These are phyloP conservation scores for Brassica nigra DNA, from an alignment of 345 rosid genomes.

Conservation along the genomic window DNA sequence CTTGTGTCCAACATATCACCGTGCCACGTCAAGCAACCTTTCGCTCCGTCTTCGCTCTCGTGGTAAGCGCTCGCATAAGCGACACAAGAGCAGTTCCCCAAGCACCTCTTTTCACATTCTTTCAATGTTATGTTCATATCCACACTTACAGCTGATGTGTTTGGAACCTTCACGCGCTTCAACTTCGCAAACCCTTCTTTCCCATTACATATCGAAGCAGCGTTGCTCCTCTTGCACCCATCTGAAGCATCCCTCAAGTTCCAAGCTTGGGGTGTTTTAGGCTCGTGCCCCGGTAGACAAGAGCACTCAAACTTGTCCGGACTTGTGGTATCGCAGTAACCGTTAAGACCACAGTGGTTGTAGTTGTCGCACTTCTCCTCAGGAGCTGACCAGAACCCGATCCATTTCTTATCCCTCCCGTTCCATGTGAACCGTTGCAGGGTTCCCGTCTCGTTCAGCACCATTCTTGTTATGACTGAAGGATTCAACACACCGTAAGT, in stretches of 20 bases:
- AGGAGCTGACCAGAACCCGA: conserved; percentile 48
- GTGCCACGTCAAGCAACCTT: conserved; percentile 63
- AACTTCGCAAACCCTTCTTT: conserved; percentile 63
- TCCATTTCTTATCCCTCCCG: conserved; percentile 47
- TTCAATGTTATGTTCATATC: conserved; percentile 48
- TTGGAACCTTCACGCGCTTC: conserved; percentile 52
- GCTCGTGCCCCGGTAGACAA: conserved; percentile 72
- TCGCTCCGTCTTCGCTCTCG: conserved; percentile 39
- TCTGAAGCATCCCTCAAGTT: conserved; percentile 47
- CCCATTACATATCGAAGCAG: conserved; percentile 24
- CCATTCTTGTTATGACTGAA: conserved; percentile 51
- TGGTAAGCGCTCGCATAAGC: conserved; percentile 58
- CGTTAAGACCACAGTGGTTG: conserved; percentile 55
- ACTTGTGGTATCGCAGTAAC: conserved; percentile 44
- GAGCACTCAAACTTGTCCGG: conserved; percentile 46
- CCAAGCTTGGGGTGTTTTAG: conserved; percentile 53
- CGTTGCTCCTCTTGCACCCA: conserved; percentile 53
- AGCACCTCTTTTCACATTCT: conserved; percentile 47
- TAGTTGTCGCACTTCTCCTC: conserved; percentile 68
- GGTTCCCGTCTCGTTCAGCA: conserved; percentile 53
- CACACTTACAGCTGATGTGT: conserved; percentile 44
- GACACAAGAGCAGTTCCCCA: conserved; percentile 56
- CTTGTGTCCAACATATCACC: conserved; percentile 50
- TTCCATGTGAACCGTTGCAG: conserved; percentile 57
- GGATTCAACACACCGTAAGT: conserved; percentile 38